Base-by-base conservation (phyloP, 2,329 filamentous ascomycete species). In the Aureobasidium pullulans region DNA sequence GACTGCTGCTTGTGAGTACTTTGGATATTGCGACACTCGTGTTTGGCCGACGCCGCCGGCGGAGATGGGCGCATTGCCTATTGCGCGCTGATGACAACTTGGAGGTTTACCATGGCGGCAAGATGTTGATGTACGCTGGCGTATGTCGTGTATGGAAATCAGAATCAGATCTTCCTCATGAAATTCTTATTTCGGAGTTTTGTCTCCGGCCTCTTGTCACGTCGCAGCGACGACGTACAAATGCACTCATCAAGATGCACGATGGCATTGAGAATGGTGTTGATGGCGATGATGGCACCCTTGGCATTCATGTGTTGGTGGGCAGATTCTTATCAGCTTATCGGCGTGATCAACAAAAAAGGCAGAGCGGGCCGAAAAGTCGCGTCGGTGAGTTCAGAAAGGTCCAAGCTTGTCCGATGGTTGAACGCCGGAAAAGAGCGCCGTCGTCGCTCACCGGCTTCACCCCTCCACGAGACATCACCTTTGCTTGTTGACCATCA, bases 51-150 rank as follows among this genome's bases (percentile, higher is more conserved):
- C 34, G 16, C 49, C 49, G 6, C 49, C 49, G 8, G 15, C 34
- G 15, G 49, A 40, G 64, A 67, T 44, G 65, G 62, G 47, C 70
- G 66, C 61, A 78, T 23, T 23, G 23, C 23, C 23, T 23, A 23
- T 4, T 23, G 23, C 23, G 23, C 23, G 23, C 23, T 23, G 23
- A 23, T 23, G 23, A 23, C 23, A 23, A 23, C 23, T 23, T 23
- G 23, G 23, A 23, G 23, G 23, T 23, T 23, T 23, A 23, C 23
- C 23, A 23, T 3, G 23, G 23, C 23, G 23, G 23, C 23, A 23
- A 23, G 23, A 23, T 23, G 23, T 23, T 23, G 23, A 23, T 23
- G 23, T 23, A 23, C 23, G 23, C 23, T 23, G 23, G 23, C 23
- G 23, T 23, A 23, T 23, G 23, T 23, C 23, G 23, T 23, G 23